A percentile compares a stretch with the other conserved stretches of the same genome.
Conservation (phyloP, 805 yeast species). For the Zygotorulaspora danielsina region DNA sequence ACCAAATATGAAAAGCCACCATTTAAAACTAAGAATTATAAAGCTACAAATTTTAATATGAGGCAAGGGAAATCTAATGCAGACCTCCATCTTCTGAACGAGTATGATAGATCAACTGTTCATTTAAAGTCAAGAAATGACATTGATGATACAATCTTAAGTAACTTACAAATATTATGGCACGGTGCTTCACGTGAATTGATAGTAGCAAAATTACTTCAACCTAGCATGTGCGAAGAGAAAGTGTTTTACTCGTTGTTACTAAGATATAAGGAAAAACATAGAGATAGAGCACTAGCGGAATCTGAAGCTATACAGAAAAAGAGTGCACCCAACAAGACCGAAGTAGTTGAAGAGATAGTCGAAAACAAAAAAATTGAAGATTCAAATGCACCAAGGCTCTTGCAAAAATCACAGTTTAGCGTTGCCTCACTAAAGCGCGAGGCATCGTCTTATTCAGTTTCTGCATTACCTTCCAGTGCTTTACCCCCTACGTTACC, state of each 20-base stretch:
- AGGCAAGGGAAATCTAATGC: constrained; percentile 30
- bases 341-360: background rate
- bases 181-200: constrained; percentile 66
- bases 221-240: constrained; percentile 61
- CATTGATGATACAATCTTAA: constrained; percentile 68
- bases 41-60: constrained; percentile 7
- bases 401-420: constrained; percentile 32
- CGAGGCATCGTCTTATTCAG: constrained; percentile 4
- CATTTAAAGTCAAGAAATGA: constrained; percentile 38
- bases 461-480: constrained; percentile 14
- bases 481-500: constrained; percentile 20
- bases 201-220: constrained; percentile 51
- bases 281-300: constrained; percentile 24
- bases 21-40: constrained; percentile 21
- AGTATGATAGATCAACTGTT: constrained; percentile 15
- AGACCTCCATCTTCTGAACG: constrained; percentile 25
- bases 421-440: constrained; percentile 25
- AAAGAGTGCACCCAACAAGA: background rate
- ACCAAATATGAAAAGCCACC: constrained; percentile 50
- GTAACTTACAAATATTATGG: constrained; percentile 73
- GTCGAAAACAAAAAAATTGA: constrained; percentile 1
- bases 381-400: constrained; percentile 25
- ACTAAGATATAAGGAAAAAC: constrained; percentile 72
- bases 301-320: background rate
- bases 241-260: constrained; percentile 75